These are phyloP conservation scores for Colletotrichum tamarilloi DNA, from an alignment of 2,329 filamentous ascomycete species.

Conservation along the genomic window DNA sequence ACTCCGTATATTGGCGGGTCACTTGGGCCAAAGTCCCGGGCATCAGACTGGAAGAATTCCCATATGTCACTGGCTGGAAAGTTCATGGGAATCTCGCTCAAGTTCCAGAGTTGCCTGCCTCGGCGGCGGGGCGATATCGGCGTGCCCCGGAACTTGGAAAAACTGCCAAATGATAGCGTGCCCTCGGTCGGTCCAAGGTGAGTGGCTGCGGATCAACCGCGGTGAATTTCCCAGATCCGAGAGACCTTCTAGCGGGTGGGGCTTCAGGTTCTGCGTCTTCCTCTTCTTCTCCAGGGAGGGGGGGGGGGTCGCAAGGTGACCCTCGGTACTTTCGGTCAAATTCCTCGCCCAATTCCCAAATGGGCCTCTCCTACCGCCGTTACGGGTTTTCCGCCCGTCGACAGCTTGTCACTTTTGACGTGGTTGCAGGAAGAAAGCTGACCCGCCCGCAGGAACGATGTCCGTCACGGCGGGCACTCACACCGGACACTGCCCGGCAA, in stretches of 20 bases:
- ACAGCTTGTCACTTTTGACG: not conserved
- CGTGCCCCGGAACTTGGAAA: not conserved
- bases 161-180: not conserved
- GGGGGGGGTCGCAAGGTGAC: conserved; percentile 6
- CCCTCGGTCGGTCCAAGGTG: not conserved
- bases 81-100: not conserved
- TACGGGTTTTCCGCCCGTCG: not conserved
- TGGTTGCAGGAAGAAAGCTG: conserved; percentile 10
- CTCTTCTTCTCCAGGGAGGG: not conserved
- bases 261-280: not conserved
- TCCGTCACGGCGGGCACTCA: not conserved
- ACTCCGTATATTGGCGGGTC: not conserved
- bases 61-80: not conserved
- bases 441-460: conserved; percentile 4
- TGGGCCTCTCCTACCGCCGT: not conserved
- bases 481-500: not conserved
- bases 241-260: conserved; percentile 4
- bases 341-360: conserved; percentile 14
- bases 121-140: conserved; percentile 7
- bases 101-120: not conserved
- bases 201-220: conserved; percentile 28
- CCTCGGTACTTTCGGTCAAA: conserved; percentile 30
- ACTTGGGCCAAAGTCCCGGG: not conserved
- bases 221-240: conserved; percentile 17
- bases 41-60: not conserved